Percentiles rank a stretch among this genome's conserved stretches.
Evolutionary conservation across 1,284 basidiomycete genomes (phyloP).

Genomic region (Sanghuangporus baumii): DNA sequence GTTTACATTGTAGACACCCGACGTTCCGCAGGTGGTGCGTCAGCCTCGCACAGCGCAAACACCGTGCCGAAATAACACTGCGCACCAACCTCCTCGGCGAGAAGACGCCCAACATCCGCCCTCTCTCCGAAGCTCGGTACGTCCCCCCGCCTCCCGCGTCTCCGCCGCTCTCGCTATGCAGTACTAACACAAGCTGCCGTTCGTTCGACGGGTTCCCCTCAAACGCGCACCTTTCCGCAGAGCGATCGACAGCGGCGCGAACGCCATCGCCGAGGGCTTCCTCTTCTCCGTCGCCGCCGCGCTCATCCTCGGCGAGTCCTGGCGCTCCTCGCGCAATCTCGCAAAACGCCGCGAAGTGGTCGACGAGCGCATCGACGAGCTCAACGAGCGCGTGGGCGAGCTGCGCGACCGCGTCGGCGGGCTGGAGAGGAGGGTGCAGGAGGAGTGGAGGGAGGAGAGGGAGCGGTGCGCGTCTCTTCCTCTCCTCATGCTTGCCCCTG

Average conservation of each 20-base stretch:
- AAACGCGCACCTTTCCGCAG: constrained; percentile 40
- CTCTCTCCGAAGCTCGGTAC: constrained; percentile 78
- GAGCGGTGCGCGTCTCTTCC: constrained; percentile 43
- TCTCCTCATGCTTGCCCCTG: too few species aligned
- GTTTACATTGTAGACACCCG: too few species aligned
- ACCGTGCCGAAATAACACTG: constrained; percentile 71
- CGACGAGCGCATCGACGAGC: constrained; percentile 64
- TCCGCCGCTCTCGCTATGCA: too few species aligned
- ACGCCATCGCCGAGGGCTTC: constrained; percentile 81
- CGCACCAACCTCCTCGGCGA: constrained; percentile 80
- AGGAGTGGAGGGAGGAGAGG: constrained; percentile 37
- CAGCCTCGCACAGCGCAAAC: constrained; percentile 75
- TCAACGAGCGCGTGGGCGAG: constrained; percentile 42
- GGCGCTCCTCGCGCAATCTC: constrained; percentile 68
- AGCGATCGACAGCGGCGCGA: constrained; percentile 86
- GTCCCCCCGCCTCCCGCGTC: too few species aligned
- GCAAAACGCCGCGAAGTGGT: constrained; percentile 71
- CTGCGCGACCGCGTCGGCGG: constrained; percentile 41
- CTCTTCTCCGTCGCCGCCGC: constrained; percentile 75
- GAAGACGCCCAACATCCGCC: constrained; percentile 69
- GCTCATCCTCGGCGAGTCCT: constrained; percentile 76
- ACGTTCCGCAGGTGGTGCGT: constrained; percentile 74
- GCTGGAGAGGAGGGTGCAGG: constrained; percentile 41
- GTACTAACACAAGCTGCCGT: too few species aligned
- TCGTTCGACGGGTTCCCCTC: too few species aligned